These are phyloP conservation scores for Acanthamoeba royreba DNA, from an alignment of 208 protist genomes.

Conservation along the genomic window DNA sequence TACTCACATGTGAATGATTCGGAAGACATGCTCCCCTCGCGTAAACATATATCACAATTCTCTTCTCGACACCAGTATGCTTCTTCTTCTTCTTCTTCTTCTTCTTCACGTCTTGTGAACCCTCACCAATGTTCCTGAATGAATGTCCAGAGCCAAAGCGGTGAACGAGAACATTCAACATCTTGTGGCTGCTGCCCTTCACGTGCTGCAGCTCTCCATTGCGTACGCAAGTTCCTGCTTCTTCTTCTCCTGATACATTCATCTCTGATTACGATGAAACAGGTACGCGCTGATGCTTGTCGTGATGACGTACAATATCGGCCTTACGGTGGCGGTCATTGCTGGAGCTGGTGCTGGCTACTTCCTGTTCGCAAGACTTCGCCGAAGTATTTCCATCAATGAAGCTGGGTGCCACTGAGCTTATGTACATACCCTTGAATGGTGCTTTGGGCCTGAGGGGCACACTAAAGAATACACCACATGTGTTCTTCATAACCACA, in stretches of 20 bases:
- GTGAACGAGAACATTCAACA: background rate
- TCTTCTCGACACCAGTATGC: no score
- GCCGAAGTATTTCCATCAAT: background rate
- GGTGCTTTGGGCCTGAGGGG: no score
- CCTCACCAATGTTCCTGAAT: background rate
- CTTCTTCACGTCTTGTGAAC: background rate
- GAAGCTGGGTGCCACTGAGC: background rate
- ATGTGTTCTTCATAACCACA: no score
- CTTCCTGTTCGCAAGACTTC: background rate
- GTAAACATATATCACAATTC: no score
- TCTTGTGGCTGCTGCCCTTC: background rate
- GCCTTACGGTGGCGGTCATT: background rate
- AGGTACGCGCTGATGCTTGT: slow-evolving; percentile 28
- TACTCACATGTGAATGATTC: background rate
- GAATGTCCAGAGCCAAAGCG: background rate
- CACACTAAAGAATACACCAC: no score
- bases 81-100: background rate
- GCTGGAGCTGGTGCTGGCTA: background rate
- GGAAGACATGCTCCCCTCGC: no score
- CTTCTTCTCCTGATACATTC: background rate
- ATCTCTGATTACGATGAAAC: background rate
- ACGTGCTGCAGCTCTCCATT: background rate
- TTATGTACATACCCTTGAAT: no score
- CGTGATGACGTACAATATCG: slow-evolving; percentile 33
- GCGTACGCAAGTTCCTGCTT: background rate